Base-by-base conservation (phyloP, 1,139 yeast genomes). In the Saccharomyces hybrid region DNA sequence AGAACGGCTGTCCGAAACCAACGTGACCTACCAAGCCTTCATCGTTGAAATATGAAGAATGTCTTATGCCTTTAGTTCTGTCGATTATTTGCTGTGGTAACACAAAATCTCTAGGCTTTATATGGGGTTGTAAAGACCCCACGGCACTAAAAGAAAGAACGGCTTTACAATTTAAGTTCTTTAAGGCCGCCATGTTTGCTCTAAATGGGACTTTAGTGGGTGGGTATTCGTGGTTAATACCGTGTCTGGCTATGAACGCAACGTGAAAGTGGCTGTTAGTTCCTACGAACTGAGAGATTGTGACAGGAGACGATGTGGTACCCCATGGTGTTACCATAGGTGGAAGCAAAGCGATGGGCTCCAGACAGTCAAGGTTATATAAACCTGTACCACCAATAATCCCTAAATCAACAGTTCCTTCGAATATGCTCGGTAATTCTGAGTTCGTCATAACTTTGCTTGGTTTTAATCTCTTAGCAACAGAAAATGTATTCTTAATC, bases 351-450 rank as follows among this genome's bases (percentile, higher is more conserved):
- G 97, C 97, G 52, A 90, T 95, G 2, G 96, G 95, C 50, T 84
- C 80, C 59, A 91, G 76, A 55, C 88, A 83, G 48, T 87, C 89
- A 57, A 93, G 78, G 56, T 88, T 87, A 76, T 93, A 93, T 48
- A 93, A 79, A n/a, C 99, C 99, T 2, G 99, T 93, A 48, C 99
- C 99, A 44, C 99, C 99, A 69, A 93, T 93, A 60, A 93, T 82
- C 48, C 96, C 98, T 50, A 93, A 77, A 47, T 82, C 78, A 27
- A 93, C 88, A 42, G 84, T 80, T 59, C 83, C 86, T 54, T 67
- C 61, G 62, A 78, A 79, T 28, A 62, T 60, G n/a, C 65, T 55
- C 48, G 76, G 73, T 27, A 73, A 55, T 20, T 61, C 60, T 26
- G 60, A 47, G 25, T 55, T 47, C 5, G 64, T 61, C 67, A 61